Percentiles rank a stretch among this genome's conserved stretches.
Conservation (phyloP, 2,329 filamentous ascomycete genomes). For the Penicillium sumatraense region DNA sequence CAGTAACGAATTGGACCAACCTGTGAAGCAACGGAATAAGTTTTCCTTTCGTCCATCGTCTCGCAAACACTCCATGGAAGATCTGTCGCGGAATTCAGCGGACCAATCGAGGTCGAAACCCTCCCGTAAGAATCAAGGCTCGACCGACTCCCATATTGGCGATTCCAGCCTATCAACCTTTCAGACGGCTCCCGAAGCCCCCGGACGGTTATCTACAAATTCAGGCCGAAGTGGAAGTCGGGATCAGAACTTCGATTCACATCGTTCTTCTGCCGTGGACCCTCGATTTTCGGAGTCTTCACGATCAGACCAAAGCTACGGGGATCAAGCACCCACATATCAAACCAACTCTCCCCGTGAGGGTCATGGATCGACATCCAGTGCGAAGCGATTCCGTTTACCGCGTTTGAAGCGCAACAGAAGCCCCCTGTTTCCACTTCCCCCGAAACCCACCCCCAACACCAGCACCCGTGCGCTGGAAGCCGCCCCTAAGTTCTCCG, state of each 20-base stretch:
- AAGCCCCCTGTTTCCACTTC: constrained; percentile 83
- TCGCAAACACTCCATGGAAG: constrained; percentile 40
- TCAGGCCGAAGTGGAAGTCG: constrained; percentile 56
- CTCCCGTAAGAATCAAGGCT: constrained; percentile 30
- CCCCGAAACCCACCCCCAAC: constrained; percentile 60
- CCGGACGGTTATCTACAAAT: constrained; percentile 54
- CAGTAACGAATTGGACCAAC: constrained; percentile 59
- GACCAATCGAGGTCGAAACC: constrained; percentile 23
- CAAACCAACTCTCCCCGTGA: constrained; percentile 67
- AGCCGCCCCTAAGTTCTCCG: constrained; percentile 24
- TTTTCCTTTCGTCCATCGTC: constrained; percentile 45
- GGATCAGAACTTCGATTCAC: constrained; percentile 65
- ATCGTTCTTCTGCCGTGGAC: constrained; percentile 65
- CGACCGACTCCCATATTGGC: constrained; percentile 33
- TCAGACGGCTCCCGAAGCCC: constrained; percentile 66
- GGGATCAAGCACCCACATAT: constrained; percentile 63
- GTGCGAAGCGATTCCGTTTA: constrained; percentile 79
- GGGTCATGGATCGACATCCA: constrained; percentile 58
- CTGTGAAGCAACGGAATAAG: constrained; percentile 44
- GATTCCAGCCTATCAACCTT: constrained; percentile 39
- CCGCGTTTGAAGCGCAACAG: constrained; percentile 76
- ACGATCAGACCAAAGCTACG: constrained; percentile 81
- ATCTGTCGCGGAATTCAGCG: constrained; percentile 25
- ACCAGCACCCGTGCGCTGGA: constrained; percentile 17
- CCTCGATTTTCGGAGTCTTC: constrained; percentile 82